phyloP scores from a whole-genome alignment of 257 asterid species.

The Solanum peruvianum region DNA sequence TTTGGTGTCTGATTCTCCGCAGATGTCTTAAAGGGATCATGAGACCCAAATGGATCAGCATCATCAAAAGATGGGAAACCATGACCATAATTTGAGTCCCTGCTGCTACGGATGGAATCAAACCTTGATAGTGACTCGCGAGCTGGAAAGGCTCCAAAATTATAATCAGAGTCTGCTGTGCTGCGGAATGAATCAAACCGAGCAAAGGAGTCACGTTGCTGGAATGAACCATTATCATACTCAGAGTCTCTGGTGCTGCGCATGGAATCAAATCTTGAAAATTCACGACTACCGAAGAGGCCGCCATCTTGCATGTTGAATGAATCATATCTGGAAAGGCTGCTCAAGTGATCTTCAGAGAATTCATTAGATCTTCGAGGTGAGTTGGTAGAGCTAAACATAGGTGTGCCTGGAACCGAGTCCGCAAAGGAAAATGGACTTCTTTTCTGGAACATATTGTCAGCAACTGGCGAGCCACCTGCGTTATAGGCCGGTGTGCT shows the following conservation, averaged over 20 bases:
- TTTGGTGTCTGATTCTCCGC: constrained; percentile 55
- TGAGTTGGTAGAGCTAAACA: constrained; percentile 45
- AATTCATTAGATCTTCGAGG: constrained; percentile 40
- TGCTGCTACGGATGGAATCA: constrained; percentile 49
- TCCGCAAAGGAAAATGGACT: constrained; percentile 29
- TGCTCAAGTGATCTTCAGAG: constrained; percentile 28
- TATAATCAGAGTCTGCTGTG: constrained; percentile 62
- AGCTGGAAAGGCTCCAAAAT: constrained; percentile 28
- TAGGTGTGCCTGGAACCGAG: constrained; percentile 55
- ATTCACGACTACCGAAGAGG: constrained; percentile 29
- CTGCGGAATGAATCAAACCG: constrained; percentile 66
- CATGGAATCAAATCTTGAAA: constrained; percentile 77
- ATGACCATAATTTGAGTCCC: constrained; percentile 55
- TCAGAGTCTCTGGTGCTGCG: constrained; percentile 45
- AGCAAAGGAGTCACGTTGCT: constrained; percentile 36
- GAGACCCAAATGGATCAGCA: constrained; percentile 68
- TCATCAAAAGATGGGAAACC: constrained; percentile 75
- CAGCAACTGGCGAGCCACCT: constrained; percentile 19
- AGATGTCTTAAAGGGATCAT: constrained; percentile 52
- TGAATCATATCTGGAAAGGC: constrained; percentile 78
- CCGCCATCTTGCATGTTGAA: constrained; percentile 33
- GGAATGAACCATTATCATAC: constrained; percentile 51
- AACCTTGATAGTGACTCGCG: constrained; percentile 39
- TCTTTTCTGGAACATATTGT: constrained; percentile 13
- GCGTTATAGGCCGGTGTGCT: constrained; percentile 56